phyloP scores from a whole-genome alignment of 2,329 filamentous ascomycete species.

The Aspergillus jensenii region DNA sequence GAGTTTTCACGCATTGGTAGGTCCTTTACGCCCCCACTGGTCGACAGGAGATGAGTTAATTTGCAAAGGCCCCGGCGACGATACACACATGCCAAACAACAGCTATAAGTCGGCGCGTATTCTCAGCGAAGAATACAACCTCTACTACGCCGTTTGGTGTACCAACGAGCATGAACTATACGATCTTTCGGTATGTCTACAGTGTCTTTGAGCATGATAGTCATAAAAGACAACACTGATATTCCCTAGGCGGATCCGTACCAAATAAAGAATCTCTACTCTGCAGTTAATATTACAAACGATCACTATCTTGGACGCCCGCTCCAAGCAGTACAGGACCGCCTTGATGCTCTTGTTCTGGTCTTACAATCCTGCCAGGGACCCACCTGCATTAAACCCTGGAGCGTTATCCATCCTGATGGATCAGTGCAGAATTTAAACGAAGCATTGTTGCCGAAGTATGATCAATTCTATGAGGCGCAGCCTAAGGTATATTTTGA shows the following conservation, averaged over 20 bases:
- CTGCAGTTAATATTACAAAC: rapidly evolving
- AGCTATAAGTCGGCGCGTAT: conserved; percentile 43
- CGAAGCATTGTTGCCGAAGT: conserved; percentile 31
- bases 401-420: conserved; percentile 34
- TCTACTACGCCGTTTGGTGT: conserved; percentile 45
- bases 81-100: conserved; percentile 30
- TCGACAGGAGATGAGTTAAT: neutral
- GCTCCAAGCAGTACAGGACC: conserved; percentile 19
- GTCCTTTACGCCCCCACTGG: neutral
- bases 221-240: neutral
- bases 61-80: neutral
- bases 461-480: conserved; percentile 32
- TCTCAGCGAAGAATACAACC: conserved; percentile 34
- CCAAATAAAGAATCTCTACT: conserved; percentile 37
- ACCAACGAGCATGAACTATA: conserved; percentile 44
- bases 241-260: conserved; percentile 34
- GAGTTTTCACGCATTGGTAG: conserved; percentile 27
- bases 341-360: conserved; percentile 38
- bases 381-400: conserved; percentile 35
- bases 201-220: neutral
- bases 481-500: conserved; percentile 33
- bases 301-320: neutral
- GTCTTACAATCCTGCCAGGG: conserved; percentile 42
- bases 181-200: conserved; percentile 31
- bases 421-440: conserved; percentile 28